phyloP scores from a whole-genome alignment of 495 filamentous ascomycete genomes.

The Penicillium riverlandense region DNA sequence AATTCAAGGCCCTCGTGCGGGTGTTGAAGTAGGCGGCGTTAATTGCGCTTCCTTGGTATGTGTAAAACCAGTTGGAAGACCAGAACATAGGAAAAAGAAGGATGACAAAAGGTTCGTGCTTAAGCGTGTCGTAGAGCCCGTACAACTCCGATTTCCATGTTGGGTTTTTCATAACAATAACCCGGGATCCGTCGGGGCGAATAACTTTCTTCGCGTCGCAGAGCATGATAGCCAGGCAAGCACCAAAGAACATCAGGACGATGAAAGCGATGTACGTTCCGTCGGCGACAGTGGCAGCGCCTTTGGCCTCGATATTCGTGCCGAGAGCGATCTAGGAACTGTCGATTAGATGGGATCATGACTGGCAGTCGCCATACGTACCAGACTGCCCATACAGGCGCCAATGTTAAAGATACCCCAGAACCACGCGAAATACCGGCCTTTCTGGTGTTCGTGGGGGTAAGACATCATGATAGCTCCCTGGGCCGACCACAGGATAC shows the following conservation, averaged over 20 bases:
- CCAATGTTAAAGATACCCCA: slow-evolving; percentile 50
- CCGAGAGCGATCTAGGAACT: slow-evolving; percentile 31
- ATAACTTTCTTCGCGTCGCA: slow-evolving; percentile 60
- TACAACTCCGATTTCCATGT: slow-evolving; percentile 48
- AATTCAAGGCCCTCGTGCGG: slow-evolving; percentile 40
- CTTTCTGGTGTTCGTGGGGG: slow-evolving; percentile 38
- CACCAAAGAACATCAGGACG: slow-evolving; percentile 44
- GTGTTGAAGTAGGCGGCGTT: slow-evolving; percentile 40
- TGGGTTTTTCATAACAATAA: slow-evolving; percentile 82
- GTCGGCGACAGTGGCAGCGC: slow-evolving; percentile 33
- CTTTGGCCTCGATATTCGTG: slow-evolving; percentile 31
- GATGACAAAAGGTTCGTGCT: slow-evolving; percentile 30
- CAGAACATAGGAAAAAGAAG: slow-evolving; percentile 46
- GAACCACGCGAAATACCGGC: slow-evolving; percentile 44
- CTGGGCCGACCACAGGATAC: slow-evolving; percentile 44
- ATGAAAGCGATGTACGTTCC: slow-evolving; percentile 48
- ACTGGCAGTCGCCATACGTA: slow-evolving; percentile 5
- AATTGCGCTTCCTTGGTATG: slow-evolving; percentile 55
- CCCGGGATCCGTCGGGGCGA: slow-evolving; percentile 66
- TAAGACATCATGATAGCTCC: slow-evolving; percentile 50
- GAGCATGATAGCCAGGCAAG: slow-evolving; percentile 48
- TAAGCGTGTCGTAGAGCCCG: slow-evolving; percentile 32
- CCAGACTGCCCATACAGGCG: slow-evolving; percentile 41
- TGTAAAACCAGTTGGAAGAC: slow-evolving; percentile 76
- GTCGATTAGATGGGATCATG: background rate